phyloP scores from a whole-genome alignment of 352 stramenopile genomes.

The Phytophthora crassamura region DNA sequence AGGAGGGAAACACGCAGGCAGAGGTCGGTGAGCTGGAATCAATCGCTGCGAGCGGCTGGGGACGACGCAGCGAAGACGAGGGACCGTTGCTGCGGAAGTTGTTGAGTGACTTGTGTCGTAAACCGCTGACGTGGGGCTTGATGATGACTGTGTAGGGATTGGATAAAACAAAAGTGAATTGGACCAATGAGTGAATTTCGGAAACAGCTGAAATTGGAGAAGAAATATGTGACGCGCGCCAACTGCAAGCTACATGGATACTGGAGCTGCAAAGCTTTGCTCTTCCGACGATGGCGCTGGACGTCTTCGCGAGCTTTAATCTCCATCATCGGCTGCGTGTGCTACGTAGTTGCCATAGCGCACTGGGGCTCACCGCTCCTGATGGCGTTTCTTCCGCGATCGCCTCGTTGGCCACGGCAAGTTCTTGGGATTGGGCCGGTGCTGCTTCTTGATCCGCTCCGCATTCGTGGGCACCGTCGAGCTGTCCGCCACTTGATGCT shows the following conservation, averaged over 20 bases:
- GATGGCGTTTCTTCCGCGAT: conserved; percentile 1
- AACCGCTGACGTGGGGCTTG: conserved; percentile 29
- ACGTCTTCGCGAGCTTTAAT: conserved; percentile 10
- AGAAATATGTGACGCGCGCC: conserved; percentile 20
- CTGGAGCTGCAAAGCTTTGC: conserved; percentile 2
- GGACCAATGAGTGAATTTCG: conserved; percentile 16
- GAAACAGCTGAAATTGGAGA: conserved; percentile 31
- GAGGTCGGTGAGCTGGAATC: background rate
- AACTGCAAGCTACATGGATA: conserved; percentile 3
- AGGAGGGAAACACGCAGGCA: conserved; percentile 9
- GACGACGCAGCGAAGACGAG: background rate
- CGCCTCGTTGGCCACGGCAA: conserved; percentile 4
- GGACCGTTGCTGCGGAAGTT: conserved; percentile 15
- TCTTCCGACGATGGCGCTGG: conserved; percentile 10
- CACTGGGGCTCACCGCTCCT: conserved; percentile 5
- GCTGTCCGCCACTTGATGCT: background rate
- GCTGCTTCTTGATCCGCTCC: background rate
- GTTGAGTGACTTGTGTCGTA: conserved; percentile 26
- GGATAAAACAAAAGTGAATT: conserved; percentile 17
- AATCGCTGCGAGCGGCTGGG: background rate
- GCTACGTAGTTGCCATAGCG: conserved; percentile 11
- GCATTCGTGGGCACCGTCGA: conserved; percentile 2
- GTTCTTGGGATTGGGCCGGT: conserved; percentile 12
- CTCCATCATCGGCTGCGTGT: background rate
- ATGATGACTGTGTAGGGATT: conserved; percentile 8